Percentiles rank a stretch among this genome's conserved stretches.
Conservation (phyloP, 768 basidiomycete species). For the Pleurotus giganteus region DNA sequence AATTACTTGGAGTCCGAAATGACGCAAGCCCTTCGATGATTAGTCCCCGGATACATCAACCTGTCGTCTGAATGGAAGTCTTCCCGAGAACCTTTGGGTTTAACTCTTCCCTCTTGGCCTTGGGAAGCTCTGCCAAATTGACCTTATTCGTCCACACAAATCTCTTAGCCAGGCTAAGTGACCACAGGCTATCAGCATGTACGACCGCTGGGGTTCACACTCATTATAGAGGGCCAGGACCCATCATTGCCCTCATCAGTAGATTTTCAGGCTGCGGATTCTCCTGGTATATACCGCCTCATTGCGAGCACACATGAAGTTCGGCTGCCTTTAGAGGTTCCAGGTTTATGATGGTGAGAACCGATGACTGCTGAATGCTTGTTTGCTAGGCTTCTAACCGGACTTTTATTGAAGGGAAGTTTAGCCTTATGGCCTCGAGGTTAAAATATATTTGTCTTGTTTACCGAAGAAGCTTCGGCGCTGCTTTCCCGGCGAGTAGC, state of each 20-base stretch:
- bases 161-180: no score
- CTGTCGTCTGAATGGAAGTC: neutral
- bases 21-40: no score
- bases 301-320: neutral
- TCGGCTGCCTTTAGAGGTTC: neutral
- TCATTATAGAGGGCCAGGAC: no score
- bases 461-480: slow-evolving; percentile 1
- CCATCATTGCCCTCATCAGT: neutral
- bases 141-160: neutral
- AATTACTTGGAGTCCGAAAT: no score
- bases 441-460: neutral
- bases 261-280: no score
- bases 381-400: neutral
- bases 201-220: no score
- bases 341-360: neutral
- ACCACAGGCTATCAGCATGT: no score
- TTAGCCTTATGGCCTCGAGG: neutral
- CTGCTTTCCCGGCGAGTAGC: neutral
- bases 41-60: neutral
- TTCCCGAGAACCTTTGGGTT: neutral
- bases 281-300: no score
- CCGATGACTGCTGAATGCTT: neutral
- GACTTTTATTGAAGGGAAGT: neutral
- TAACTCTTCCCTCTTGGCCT: neutral
- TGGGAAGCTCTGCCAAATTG: neutral